Conservation (phyloP, 208 protist genomes). For the Wallacemonas sp. region DNA sequence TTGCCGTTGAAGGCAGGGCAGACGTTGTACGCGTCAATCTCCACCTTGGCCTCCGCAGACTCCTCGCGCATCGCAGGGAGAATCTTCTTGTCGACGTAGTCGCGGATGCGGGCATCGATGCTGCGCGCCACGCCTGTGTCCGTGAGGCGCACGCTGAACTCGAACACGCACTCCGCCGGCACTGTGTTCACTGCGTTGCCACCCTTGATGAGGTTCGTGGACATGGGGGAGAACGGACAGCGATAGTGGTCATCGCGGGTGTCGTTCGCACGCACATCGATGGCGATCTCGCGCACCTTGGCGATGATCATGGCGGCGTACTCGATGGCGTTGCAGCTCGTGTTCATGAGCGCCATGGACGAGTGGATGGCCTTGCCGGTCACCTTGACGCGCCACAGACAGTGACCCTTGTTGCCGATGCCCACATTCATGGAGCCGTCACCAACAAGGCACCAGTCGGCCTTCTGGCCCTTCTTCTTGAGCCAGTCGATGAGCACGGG, state of each 20-base stretch:
- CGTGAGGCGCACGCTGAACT: conserved; percentile 42
- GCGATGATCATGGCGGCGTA: conserved; percentile 45
- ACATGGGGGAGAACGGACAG: conserved; percentile 31
- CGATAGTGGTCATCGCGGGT: conserved; percentile 27
- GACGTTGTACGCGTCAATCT: conserved; percentile 21
- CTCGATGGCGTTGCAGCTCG: conserved; percentile 46
- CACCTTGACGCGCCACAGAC: conserved; percentile 33
- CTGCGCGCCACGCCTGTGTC: conserved; percentile 25
- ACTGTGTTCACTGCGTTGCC: conserved; percentile 60
- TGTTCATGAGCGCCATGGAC: conserved; percentile 41
- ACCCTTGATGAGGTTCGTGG: conserved; percentile 39
- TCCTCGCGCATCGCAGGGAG: conserved; percentile 47
- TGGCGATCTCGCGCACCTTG: conserved; percentile 32
- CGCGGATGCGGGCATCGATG: conserved; percentile 31
- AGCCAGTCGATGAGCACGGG: conserved; percentile 38
- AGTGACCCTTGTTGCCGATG: conserved; percentile 38
- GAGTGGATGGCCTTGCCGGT: conserved; percentile 54
- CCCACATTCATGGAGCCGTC: conserved; percentile 33
- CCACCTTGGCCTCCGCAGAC: conserved; percentile 37
- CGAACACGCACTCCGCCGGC: conserved; percentile 47
- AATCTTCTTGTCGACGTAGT: conserved; percentile 37
- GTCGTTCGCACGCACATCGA: conserved; percentile 25
- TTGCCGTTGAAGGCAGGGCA: conserved; percentile 14
- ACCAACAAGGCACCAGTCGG: conserved; percentile 48
- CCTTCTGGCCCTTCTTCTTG: conserved; percentile 30